Evolutionary conservation across 2,329 filamentous ascomycete genomes (phyloP).

Genomic region (Diaporthe capsici): DNA sequence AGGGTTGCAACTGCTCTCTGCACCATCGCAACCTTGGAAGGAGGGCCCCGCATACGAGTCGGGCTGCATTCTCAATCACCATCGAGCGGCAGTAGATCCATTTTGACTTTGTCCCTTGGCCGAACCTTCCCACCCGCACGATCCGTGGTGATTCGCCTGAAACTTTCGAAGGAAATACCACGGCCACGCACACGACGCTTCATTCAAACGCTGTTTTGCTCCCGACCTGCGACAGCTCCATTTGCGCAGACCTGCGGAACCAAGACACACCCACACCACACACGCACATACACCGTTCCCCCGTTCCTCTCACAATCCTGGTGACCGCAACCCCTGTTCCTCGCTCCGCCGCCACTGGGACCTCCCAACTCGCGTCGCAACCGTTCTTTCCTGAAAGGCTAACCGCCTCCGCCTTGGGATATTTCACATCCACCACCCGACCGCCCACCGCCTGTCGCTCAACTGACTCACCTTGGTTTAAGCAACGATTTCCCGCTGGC

Average conservation of each 20-base stretch:
- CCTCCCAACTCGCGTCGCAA: neutral
- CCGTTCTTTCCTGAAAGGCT: neutral
- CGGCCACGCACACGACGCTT: slow-evolving; percentile 22
- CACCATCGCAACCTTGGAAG: slow-evolving; percentile 17
- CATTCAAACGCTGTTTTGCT: slow-evolving; percentile 4
- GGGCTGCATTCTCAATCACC: slow-evolving; percentile 22
- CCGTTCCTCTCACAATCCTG: slow-evolving; percentile 14
- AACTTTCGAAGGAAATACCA: slow-evolving; percentile 12
- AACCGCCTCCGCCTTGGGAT: neutral
- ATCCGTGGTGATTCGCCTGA: slow-evolving; percentile 30
- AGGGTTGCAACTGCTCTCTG: slow-evolving; percentile 20
- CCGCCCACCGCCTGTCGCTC: slow-evolving; percentile 5
- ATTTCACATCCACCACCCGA: neutral
- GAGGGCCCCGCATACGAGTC: slow-evolving; percentile 17
- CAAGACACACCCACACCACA: neutral
- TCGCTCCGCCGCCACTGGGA: neutral
- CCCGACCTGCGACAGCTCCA: slow-evolving; percentile 13
- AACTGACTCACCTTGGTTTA: slow-evolving; percentile 23
- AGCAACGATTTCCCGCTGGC: slow-evolving; percentile 28
- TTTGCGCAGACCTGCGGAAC: neutral
- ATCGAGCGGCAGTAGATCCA: slow-evolving; percentile 7
- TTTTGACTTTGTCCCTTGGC: slow-evolving; percentile 29
- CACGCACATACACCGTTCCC: neutral
- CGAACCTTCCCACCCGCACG: slow-evolving; percentile 18
- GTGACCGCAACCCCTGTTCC: slow-evolving; percentile 11